Conservation (phyloP, 176 grass and related monocot species). For the Pontederia paniculata region DNA sequence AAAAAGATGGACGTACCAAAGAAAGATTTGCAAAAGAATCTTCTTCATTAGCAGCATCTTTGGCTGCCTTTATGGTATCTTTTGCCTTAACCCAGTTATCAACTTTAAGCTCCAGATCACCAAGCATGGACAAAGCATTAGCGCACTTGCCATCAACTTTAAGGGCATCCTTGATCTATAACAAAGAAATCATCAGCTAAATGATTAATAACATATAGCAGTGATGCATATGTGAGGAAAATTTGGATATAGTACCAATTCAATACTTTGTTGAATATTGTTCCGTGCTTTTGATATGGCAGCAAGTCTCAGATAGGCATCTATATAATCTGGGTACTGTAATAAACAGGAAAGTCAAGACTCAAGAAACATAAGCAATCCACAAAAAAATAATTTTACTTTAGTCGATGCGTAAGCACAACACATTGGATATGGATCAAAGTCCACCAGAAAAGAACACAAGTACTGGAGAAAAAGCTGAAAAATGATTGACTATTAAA, state of each 20-base stretch:
- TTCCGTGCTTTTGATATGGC: constrained; percentile 77
- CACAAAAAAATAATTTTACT: neutral
- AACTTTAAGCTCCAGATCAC: constrained; percentile 65
- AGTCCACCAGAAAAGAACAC: no score
- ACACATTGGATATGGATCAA: no score
- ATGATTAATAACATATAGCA: neutral
- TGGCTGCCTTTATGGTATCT: constrained; percentile 75
- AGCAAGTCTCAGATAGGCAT: constrained; percentile 84
- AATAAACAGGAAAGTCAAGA: neutral
- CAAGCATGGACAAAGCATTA: constrained; percentile 83
- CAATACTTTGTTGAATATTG: constrained; percentile 60
- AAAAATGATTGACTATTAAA: no score
- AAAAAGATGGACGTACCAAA: constrained; percentile 35
- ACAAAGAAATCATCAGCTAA: constrained; percentile 28
- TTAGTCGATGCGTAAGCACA: neutral
- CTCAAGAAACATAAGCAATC: neutral
- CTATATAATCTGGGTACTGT: constrained; percentile 77
- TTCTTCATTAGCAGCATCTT: constrained; percentile 73
- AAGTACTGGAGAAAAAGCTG: no score
- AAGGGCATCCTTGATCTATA: constrained; percentile 71
- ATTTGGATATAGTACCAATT: constrained; percentile 42
- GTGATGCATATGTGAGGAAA: no score
- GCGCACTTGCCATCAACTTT: constrained; percentile 84
- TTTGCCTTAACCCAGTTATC: constrained; percentile 96
- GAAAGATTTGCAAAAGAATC: constrained; percentile 81